Base-by-base conservation (phyloP, 768 basidiomycete species). In the Boletus pseudo-olivaceus region DNA sequence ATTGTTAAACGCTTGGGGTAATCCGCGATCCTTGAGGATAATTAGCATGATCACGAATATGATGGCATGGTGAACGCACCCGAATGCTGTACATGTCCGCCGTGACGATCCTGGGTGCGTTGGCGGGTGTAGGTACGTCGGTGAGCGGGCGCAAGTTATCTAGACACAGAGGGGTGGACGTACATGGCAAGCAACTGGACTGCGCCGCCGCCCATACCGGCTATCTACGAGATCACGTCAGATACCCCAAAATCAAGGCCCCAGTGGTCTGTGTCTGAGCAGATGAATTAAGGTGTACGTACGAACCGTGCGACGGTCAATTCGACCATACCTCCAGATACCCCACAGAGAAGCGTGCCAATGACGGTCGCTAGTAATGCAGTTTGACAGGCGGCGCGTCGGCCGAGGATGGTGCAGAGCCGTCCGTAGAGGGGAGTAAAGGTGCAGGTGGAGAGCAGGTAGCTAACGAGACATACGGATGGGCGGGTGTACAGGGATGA, bases 341-440 rank as follows among this genome's bases (percentile, higher is more conserved):
- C 61, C 0, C 86, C 88, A 61, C 89, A 90, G 5, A 77, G 74
- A 7, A 86, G 61, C 0, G 84, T 82, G 4, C 90, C 90, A 0
- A 84, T 34, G 9, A 71, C 78, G 1, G 83, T 78, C 50, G 87
- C 83, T 6, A 78, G 55, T 1, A 90, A 69, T 1, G 88, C 88
- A 0, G 75, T 72, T 52, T 83, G 84, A 62, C 83, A 85, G 4
- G 88, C 88, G 11, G 79, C 80, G 47, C 81, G 76, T 15, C 89
- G 73, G 6, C 89, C 89, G 66, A 90, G 69, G 10, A 87, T 85
- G 64, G 87, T 85, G 58, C 81, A 87, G 6, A 92, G 74, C 4
- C 88, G 81, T 23, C 89, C 89, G 63, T 90, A 91, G 6, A 91
- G 74, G 0, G 87, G 89, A 0, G 89, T 90, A 58, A 90, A 90